phyloP scores from a whole-genome alignment of 2,329 filamentous ascomycete species.

The Arachnomyces sp. region DNA sequence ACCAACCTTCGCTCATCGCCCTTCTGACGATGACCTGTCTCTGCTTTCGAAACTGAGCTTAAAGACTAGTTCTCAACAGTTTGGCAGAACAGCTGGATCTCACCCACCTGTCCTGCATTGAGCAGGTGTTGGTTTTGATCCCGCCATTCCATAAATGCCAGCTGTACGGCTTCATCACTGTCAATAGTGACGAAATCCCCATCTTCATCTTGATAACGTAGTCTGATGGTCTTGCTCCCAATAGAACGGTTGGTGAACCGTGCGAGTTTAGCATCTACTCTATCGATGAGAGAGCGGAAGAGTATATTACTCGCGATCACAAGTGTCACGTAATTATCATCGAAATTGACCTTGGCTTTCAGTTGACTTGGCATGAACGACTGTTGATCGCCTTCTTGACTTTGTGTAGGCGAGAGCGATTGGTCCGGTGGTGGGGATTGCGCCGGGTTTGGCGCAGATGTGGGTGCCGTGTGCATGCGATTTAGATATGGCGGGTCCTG shows the following conservation, averaged over 20 bases:
- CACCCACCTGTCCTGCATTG: slow-evolving; percentile 63
- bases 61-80: slow-evolving; percentile 34
- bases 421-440: slow-evolving; percentile 21
- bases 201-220: slow-evolving; percentile 87
- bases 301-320: slow-evolving; percentile 93
- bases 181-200: slow-evolving; percentile 89
- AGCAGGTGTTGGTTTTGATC: slow-evolving; percentile 60
- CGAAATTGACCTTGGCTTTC: slow-evolving; percentile 91
- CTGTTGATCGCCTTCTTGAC: slow-evolving; percentile 21
- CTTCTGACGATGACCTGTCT: background rate
- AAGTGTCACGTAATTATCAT: slow-evolving; percentile 86
- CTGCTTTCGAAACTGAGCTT: slow-evolving; percentile 2
- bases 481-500: slow-evolving; percentile 18
- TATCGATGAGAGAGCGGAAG: slow-evolving; percentile 85
- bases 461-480: slow-evolving; percentile 14
- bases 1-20: background rate
- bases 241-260: slow-evolving; percentile 80
- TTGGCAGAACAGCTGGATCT: slow-evolving; percentile 81
- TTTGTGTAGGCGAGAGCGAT: slow-evolving; percentile 25
- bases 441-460: slow-evolving; percentile 11
- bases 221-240: slow-evolving; percentile 68
- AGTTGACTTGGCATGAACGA: slow-evolving; percentile 61
- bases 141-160: slow-evolving; percentile 90
- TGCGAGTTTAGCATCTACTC: slow-evolving; percentile 90
- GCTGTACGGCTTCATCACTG: slow-evolving; percentile 91